A percentile compares a stretch with the other conserved stretches of the same genome.
phyloP scores from a whole-genome alignment of 352 stramenopile species.

The Phytophthora niederhauseri region DNA sequence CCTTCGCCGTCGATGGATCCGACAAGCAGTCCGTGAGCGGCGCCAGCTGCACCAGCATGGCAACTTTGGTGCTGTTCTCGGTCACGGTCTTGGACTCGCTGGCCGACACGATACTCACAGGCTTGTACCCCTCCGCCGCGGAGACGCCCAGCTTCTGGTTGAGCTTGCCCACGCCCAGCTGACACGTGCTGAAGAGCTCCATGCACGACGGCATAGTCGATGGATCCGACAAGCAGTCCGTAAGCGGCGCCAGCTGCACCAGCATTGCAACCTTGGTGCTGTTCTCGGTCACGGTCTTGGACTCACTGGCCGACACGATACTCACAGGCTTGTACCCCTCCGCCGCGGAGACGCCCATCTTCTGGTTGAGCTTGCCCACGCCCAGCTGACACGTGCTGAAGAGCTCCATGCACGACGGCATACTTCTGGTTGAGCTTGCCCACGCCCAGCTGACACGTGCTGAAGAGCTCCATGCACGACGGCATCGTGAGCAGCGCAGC shows the following conservation, averaged over 20 bases:
- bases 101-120: slow-evolving; percentile 71
- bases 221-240: slow-evolving; percentile 31
- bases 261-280: slow-evolving; percentile 60
- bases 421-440: no score
- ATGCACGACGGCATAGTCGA: no score
- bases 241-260: slow-evolving; percentile 55
- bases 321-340: slow-evolving; percentile 54
- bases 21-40: slow-evolving; percentile 45
- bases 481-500: slow-evolving; percentile 35
- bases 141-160: slow-evolving; percentile 52
- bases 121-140: slow-evolving; percentile 32
- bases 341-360: slow-evolving; percentile 33
- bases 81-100: slow-evolving; percentile 49
- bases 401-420: slow-evolving; percentile 42
- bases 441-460: no score
- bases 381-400: slow-evolving; percentile 54
- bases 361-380: slow-evolving; percentile 57
- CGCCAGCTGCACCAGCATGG: slow-evolving; percentile 62
- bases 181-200: slow-evolving; percentile 52
- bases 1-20: neutral
- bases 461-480: no score
- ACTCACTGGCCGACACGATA: slow-evolving; percentile 70
- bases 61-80: slow-evolving; percentile 49
- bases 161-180: slow-evolving; percentile 52
- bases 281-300: slow-evolving; percentile 39